Evolutionary conservation across 1,284 basidiomycete genomes (phyloP).

Genomic region (Laetiporus sulphureus): DNA sequence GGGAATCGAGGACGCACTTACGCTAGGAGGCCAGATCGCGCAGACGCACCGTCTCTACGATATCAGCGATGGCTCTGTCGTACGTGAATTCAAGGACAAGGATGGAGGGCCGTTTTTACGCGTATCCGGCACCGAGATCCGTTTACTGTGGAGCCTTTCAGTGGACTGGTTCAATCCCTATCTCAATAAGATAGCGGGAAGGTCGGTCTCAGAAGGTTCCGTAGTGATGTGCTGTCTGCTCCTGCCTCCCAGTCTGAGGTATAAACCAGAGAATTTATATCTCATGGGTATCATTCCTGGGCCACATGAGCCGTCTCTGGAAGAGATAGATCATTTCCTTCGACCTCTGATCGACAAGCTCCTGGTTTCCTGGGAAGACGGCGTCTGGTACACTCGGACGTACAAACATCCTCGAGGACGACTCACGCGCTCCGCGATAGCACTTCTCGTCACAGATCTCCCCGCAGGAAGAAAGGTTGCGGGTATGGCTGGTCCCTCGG

Average conservation of each 20-base stretch:
- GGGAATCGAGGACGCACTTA: background rate
- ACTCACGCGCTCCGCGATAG: constrained; percentile 19
- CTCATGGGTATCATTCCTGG: constrained; percentile 30
- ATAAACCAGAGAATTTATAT: constrained; percentile 22
- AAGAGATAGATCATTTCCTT: constrained; percentile 29
- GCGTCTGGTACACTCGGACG: constrained; percentile 24
- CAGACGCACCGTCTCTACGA: background rate
- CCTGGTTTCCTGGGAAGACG: constrained; percentile 22
- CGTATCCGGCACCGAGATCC: background rate
- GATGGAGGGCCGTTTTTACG: background rate
- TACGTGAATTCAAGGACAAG: background rate
- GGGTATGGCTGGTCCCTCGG: constrained; percentile 9
- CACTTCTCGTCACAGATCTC: constrained; percentile 25
- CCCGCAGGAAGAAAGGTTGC: constrained; percentile 23
- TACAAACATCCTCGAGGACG: constrained; percentile 19
- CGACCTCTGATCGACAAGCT: constrained; percentile 29
- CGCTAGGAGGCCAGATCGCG: background rate
- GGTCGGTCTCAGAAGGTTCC: background rate
- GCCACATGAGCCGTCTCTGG: constrained; percentile 26
- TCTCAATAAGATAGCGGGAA: background rate
- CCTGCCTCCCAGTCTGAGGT: constrained; percentile 22
- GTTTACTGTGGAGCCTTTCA: background rate
- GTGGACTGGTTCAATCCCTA: background rate
- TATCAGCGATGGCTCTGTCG: background rate
- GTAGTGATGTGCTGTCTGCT: constrained; percentile 22